Conservation (phyloP, 2,329 filamentous ascomycete genomes). For the Alternaria brassicicola region DNA sequence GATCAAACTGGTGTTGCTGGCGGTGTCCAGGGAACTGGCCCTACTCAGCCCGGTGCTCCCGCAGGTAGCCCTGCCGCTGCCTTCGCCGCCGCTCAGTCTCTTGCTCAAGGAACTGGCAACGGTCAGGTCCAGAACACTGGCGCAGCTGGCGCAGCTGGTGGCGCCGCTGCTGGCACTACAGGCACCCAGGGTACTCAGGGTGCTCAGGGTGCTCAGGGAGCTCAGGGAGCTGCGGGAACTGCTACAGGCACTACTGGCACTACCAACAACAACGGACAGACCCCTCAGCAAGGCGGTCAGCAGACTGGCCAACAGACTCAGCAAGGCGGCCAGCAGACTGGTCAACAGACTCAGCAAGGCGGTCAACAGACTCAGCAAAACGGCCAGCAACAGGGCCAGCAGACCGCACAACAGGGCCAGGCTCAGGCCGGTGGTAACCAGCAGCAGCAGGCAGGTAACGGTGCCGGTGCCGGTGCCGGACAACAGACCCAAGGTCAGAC, state of each 20-base stretch:
- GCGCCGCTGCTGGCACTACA: background rate
- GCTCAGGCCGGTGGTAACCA: background rate
- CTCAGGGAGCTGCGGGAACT: background rate
- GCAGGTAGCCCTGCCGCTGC: constrained; percentile 41
- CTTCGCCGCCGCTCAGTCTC: constrained; percentile 36
- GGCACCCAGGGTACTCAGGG: background rate
- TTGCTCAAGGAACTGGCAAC: constrained; percentile 39
- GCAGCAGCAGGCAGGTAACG: background rate
- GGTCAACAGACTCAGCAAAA: constrained; percentile 10
- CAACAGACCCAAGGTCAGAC: background rate
- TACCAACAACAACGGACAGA: background rate
- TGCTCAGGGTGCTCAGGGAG: background rate
- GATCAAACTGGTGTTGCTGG: constrained; percentile 44
- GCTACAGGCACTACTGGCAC: background rate
- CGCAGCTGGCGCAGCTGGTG: constrained; percentile 14
- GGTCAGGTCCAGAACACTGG: constrained; percentile 31
- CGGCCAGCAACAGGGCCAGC: constrained; percentile 1
- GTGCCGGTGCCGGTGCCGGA: background rate
- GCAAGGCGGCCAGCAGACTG: constrained; percentile 11
- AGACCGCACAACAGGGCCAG: background rate
- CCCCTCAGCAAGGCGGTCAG: constrained; percentile 2
- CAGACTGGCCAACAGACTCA: constrained; percentile 14
- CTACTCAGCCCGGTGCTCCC: constrained; percentile 37
- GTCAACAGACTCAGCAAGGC: background rate
- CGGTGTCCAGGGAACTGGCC: constrained; percentile 39